Conservation (phyloP, 176 grass and related monocot species). For the sorghum (Sorghum bicolor) region Sorghum_bicolor_NCBIv3 NC_012876.2:52476501-52477000, state of each 20-base stretch:
- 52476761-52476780: background rate
- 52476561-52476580: background rate
- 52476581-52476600: background rate
- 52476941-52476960: background rate
- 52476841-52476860: background rate
- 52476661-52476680: conserved; percentile 1
- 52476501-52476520: conserved; percentile 24
- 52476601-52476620: background rate
- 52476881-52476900: background rate
- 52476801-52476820: background rate
- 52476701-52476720: background rate
- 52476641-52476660: background rate
- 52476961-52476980: no score
- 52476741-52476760: background rate
- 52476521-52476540: background rate
- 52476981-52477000: background rate
- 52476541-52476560: background rate
- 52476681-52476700: background rate
- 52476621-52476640: background rate
- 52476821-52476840: conserved; percentile 2
- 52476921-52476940: background rate
- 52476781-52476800: background rate
- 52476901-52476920: background rate
- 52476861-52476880: no score
- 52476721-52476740: conserved; percentile 9